A percentile compares a stretch with the other conserved stretches of the same genome.
Conservation (phyloP, 2,329 filamentous ascomycete species). For the Magnaporthales sp. region DNA sequence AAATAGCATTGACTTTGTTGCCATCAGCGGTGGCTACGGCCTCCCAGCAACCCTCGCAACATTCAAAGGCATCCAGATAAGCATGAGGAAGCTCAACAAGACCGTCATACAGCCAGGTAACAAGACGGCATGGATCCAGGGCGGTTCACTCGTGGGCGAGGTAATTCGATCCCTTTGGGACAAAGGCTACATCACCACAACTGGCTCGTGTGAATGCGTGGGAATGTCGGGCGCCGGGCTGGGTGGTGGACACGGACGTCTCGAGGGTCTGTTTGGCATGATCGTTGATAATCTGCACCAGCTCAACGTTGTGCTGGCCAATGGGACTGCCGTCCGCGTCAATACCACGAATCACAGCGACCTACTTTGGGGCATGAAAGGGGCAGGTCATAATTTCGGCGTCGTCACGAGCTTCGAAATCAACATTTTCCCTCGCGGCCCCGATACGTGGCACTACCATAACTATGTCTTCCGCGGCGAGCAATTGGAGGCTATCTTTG, state of each 20-base stretch:
- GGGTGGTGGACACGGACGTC: slow-evolving; percentile 5
- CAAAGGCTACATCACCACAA: background rate
- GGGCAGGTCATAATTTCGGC: slow-evolving; percentile 50
- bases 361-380: slow-evolving; percentile 45
- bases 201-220: slow-evolving; percentile 2
- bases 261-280: slow-evolving; percentile 6
- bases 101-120: slow-evolving; percentile 4
- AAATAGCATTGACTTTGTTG: too few relatives aligned
- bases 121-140: background rate
- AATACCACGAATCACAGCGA: slow-evolving; percentile 25
- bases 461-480: background rate
- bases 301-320: slow-evolving; percentile 5
- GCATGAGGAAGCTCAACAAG: slow-evolving; percentile 1
- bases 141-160: background rate
- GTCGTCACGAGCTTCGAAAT: slow-evolving; percentile 37
- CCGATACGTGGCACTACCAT: background rate
- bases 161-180: background rate
- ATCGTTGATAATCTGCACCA: slow-evolving; percentile 5
- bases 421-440: slow-evolving; percentile 30
- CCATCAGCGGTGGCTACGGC: too few relatives aligned
- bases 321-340: slow-evolving; percentile 4
- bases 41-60: too few relatives aligned
- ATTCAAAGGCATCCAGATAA: slow-evolving; percentile 7
- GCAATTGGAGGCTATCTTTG: background rate
- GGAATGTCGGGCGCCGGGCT: slow-evolving; percentile 6